Evolutionary conservation across 2,329 filamentous ascomycete genomes (phyloP).

Genomic region (Paecilomyces fulvus): DNA sequence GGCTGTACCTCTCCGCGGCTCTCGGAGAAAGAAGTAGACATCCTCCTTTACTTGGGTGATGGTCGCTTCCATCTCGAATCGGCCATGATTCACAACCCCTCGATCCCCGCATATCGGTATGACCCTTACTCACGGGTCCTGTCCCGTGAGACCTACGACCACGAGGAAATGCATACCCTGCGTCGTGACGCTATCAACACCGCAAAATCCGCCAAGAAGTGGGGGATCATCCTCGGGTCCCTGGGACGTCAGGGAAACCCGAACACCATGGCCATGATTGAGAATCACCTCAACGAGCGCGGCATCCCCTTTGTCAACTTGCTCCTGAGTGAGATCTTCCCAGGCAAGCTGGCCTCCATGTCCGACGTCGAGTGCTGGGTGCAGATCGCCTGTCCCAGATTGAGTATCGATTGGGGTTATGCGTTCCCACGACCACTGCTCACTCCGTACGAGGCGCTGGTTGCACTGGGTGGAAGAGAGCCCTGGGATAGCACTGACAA

Average conservation of each 20-base stretch:
- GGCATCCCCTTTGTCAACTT: conserved; percentile 79
- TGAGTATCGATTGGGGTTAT: conserved; percentile 99
- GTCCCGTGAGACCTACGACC: conserved; percentile 84
- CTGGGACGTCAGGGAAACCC: conserved; percentile 93
- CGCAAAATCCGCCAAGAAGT: conserved; percentile 72
- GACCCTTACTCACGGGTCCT: conserved; percentile 91
- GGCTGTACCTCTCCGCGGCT: conserved; percentile 89
- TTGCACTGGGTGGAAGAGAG: conserved; percentile 72
- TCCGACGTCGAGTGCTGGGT: conserved; percentile 94
- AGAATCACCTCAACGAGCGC: conserved; percentile 60
- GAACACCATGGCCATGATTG: conserved; percentile 80
- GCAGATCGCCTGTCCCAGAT: conserved; percentile 88
- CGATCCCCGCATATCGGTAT: conserved; percentile 85
- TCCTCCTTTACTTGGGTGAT: conserved; percentile 83
- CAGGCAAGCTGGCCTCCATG: conserved; percentile 91
- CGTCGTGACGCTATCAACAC: conserved; percentile 67
- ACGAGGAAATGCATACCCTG: conserved; percentile 79
- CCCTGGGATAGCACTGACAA: conserved; percentile 57
- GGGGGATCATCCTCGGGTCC: conserved; percentile 90
- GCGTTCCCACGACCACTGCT: conserved; percentile 81
- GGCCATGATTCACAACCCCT: conserved; percentile 97
- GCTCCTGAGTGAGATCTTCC: conserved; percentile 89
- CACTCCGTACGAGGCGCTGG: conserved; percentile 90
- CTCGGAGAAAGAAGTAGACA: conserved; percentile 53
- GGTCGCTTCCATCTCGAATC: conserved; percentile 94